Evolutionary conservation across 768 basidiomycete species (phyloP).

Genomic region (Lactarius pseudohatsudake): DNA sequence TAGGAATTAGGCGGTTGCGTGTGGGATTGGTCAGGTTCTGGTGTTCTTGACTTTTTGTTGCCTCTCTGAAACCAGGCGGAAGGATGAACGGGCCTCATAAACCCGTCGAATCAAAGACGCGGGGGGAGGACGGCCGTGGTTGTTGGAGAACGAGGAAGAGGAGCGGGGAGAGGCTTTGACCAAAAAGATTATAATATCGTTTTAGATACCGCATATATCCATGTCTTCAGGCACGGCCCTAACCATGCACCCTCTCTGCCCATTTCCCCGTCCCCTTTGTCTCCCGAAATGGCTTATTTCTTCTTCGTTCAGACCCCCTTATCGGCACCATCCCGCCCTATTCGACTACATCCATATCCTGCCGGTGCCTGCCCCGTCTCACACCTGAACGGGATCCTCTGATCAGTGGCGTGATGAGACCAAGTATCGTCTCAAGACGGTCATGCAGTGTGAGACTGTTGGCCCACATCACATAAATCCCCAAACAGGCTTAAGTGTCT

Average conservation of each 20-base stretch:
- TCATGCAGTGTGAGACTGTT: neutral
- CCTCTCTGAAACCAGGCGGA: conserved; percentile 30
- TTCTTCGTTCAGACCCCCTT: neutral
- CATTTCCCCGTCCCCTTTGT: conserved; percentile 4
- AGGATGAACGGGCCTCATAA: conserved; percentile 28
- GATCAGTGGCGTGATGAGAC: neutral
- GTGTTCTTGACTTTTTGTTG: conserved; percentile 18
- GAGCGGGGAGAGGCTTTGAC: neutral
- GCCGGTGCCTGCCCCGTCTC: neutral
- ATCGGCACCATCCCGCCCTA: neutral
- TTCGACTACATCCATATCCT: neutral
- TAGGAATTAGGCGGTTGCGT: neutral
- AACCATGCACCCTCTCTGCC: neutral
- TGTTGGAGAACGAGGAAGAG: conserved; percentile 4
- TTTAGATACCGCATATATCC: conserved; percentile 5
- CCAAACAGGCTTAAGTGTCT: neutral
- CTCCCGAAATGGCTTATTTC: neutral
- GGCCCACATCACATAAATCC: neutral
- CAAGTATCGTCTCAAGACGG: neutral
- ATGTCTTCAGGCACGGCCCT: neutral
- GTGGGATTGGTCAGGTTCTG: conserved; percentile 4
- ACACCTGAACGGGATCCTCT: neutral
- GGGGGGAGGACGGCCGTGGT: conserved; percentile 6
- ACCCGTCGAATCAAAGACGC: conserved; percentile 9
- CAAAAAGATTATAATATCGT: neutral